These are phyloP conservation scores for Hypoxylon cercidicola DNA, from an alignment of 495 filamentous ascomycete species.

Conservation along the genomic window DNA sequence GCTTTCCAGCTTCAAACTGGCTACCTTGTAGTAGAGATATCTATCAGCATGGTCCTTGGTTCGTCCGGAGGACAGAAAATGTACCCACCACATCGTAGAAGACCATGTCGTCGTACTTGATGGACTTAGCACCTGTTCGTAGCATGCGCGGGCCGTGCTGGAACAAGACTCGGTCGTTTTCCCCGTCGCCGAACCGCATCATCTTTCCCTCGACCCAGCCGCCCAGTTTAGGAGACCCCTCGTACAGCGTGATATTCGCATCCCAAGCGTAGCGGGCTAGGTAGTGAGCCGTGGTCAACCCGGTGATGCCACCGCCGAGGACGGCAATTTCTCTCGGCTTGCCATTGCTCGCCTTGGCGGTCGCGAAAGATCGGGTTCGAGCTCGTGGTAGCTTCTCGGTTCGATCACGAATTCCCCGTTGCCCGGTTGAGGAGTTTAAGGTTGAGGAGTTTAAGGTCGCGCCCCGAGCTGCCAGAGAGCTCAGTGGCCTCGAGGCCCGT, in stretches of 20 bases:
- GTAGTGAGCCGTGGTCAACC: conserved; percentile 82
- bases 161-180: conserved; percentile 70
- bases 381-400: conserved; percentile 2
- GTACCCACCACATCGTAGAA: conserved; percentile 57
- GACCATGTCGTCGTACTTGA: conserved; percentile 53
- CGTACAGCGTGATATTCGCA: conserved; percentile 79
- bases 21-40: conserved; percentile 61
- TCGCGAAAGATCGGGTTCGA: conserved; percentile 29
- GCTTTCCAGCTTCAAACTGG: conserved; percentile 67
- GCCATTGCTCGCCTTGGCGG: conserved; percentile 32
- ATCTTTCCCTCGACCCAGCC: conserved; percentile 84
- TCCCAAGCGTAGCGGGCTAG: conserved; percentile 62
- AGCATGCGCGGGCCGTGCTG: conserved; percentile 89
- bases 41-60: conserved; percentile 4
- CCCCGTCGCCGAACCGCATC: conserved; percentile 65
- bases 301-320: conserved; percentile 90
- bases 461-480: conserved; percentile 22
- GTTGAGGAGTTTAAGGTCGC: background rate
- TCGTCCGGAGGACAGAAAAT: background rate
- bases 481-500: conserved; percentile 31
- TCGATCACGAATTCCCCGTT: conserved; percentile 4
- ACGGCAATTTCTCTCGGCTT: conserved; percentile 69
- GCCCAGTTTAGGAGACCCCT: conserved; percentile 73
- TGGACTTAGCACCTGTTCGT: conserved; percentile 53
- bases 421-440: conserved; percentile 16